Base-by-base conservation (phyloP, 208 protist species). In the Angomonas ambiguus region DNA sequence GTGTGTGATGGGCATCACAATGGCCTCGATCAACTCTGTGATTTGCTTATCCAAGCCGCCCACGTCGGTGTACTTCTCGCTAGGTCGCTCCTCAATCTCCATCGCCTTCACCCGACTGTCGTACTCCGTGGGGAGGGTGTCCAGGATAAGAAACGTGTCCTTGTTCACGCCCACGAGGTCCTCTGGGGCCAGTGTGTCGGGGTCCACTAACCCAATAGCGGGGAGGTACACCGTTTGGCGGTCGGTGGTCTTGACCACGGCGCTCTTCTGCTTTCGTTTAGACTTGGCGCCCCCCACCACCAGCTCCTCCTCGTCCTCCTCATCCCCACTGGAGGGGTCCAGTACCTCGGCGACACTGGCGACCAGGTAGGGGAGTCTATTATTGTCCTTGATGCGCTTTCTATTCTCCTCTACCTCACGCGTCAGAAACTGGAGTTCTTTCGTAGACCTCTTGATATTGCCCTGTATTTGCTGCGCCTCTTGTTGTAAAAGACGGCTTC, bases 121-220 rank as follows among this genome's bases (percentile, higher is more conserved):
- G 79, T 98, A 99, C 91, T 99, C 98, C 20, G 96, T 79, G n/a
- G 99, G 99, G 18, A 99, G 87, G 24, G 89, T 99, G 77, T 99
- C 98, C 2, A 99, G 85, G 56, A 99, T 96, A 13, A 99, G 92
- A 76, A 99, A 99, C 41, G 96, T 99, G 83, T 99, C 99, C 78
- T 99, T 99, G 86, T 99, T 99, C 16, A 99, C 97, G 25, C 98
- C 99, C 11, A 99, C 98, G 16, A 99, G 87, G 72, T 99, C 99
- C 35, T 98, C 96, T 31, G 99, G 99, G 42, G 82, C 88, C 20
- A 99, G 82, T 74, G 95, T 91, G 6, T 92, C 86, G 2, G 96
- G 70, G 63, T 99, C 96, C 20, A 99, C 98, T 34, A 99, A 89
- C n/a, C 99, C 99, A n/a, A 99, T 87, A 11, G 99, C 95, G 4